Evolutionary conservation across 192 early-diverging fungal genomes (phyloP).

Genomic region (Thamnidium elegans): DNA sequence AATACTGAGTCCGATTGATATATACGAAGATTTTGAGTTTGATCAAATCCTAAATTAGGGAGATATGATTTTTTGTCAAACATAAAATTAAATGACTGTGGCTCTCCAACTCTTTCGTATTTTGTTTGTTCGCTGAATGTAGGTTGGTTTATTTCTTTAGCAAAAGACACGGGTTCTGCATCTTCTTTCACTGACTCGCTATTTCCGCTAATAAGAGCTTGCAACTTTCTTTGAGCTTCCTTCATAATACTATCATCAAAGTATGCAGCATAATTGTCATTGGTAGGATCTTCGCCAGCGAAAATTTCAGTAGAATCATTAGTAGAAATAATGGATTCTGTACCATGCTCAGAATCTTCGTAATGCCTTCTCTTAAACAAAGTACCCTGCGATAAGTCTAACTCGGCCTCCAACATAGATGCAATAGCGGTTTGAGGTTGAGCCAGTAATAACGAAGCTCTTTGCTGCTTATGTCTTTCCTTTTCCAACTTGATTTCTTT

Average conservation of each 20-base stretch:
- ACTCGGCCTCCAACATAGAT: conserved; percentile 16
- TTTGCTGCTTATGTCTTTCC: conserved; percentile 17
- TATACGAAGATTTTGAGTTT: neutral
- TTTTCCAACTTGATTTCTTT: conserved; percentile 16
- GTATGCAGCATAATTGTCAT: conserved; percentile 2
- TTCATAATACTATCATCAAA: conserved; percentile 5
- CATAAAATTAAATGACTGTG: neutral
- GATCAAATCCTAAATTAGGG: neutral
- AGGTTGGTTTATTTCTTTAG: neutral
- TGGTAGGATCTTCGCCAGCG: neutral
- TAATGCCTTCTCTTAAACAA: neutral
- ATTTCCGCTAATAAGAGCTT: neutral
- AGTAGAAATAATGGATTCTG: neutral
- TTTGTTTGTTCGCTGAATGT: neutral
- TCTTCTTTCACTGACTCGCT: neutral
- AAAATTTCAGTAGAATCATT: neutral
- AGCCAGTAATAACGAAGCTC: neutral
- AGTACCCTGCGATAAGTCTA: conserved; percentile 23
- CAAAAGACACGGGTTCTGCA: neutral
- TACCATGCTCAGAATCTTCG: neutral
- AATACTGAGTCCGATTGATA: neutral
- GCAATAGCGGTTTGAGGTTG: conserved; percentile 16
- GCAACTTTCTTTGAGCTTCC: conserved; percentile 5
- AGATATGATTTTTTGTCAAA: neutral
- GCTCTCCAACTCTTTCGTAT: neutral